These are phyloP conservation scores for Exidia glandulosa DNA, from an alignment of 768 basidiomycete genomes.

Conservation along the genomic window DNA sequence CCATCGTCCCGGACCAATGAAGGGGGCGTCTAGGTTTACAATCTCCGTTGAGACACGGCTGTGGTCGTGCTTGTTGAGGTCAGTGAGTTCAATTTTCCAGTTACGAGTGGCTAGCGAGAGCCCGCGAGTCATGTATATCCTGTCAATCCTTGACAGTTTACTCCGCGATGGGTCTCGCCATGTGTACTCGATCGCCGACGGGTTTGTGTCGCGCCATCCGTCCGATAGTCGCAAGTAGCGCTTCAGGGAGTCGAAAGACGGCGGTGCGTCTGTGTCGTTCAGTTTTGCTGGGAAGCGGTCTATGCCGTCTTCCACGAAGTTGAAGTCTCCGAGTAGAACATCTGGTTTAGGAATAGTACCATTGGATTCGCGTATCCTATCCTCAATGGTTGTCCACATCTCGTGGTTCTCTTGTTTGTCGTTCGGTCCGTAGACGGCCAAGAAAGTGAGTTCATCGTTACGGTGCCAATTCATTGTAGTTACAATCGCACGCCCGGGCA, in stretches of 20 bases:
- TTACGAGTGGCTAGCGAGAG: neutral
- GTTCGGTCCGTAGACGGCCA: too few relatives aligned
- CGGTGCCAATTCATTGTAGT: too few relatives aligned
- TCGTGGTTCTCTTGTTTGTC: too few relatives aligned
- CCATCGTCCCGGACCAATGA: neutral
- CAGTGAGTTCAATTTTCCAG: neutral
- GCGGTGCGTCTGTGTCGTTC: neutral
- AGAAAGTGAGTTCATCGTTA: too few relatives aligned
- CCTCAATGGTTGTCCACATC: neutral
- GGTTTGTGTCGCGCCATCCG: neutral
- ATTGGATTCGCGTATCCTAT: neutral
- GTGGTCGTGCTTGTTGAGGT: neutral
- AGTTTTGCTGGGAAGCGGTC: neutral
- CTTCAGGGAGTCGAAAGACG: neutral
- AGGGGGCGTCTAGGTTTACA: neutral
- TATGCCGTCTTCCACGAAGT: neutral
- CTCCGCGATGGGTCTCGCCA: neutral
- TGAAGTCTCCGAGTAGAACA: neutral
- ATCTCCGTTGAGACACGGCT: neutral
- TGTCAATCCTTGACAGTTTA: neutral
- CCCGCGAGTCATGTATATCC: neutral
- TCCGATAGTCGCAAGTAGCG: neutral
- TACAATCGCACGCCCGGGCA: too few relatives aligned
- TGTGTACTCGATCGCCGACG: neutral
- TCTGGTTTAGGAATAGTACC: neutral